Base-by-base conservation (phyloP, 2,329 filamentous ascomycete genomes). In the Verticillium nubilum region DNA sequence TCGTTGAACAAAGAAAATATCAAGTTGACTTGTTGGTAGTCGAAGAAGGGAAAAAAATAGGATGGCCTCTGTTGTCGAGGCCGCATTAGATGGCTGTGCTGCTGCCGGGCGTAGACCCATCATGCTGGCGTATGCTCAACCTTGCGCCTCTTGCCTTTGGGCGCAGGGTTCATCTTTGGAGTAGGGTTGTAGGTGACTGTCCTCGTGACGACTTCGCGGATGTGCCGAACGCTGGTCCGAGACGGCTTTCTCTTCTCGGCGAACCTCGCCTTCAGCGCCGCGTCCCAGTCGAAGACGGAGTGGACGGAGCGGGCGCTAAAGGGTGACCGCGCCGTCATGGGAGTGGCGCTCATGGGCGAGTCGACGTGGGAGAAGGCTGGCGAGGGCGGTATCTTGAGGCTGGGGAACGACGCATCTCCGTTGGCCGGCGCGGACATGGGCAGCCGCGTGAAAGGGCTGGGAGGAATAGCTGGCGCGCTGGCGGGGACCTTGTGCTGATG, bases 131-230 rank as follows among this genome's bases (percentile, higher is more conserved):
- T 59, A 70, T 67, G 79, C 64, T 82, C 79, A 55, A 81, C 73
- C 80, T 91, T 96, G 78, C 93, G 88, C 77, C 92, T 86, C 83
- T 97, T 98, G 64, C 93, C 93, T 74, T 93, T 93, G 7, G 92
- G 94, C 37, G 93, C 92, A 26, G 93, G 91, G 65, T 92, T 90
- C 78, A 98, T 91, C 65, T 88, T 82, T 62, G 86, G 89, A 72
- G 91, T 96, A 12, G 56, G 37, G 56, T 57, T 27, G 75, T 96
- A 97, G 47, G 91, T 97, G 61, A 97, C 91, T 17, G 92, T 97
- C 66, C 92, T 85, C n/a, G 93, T 97, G 58, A 97, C 90, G 4
- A 97, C 92, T 73, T 97, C 92, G 58, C 91, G 82, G 60, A 97
- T 92, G 69, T 89, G 83, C 61, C 87, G 84, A 59, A 87, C 80